phyloP scores from a whole-genome alignment of 225 moss, liverwort and hornwort species.

The Bryoerythrophyllum caledonicum region DNA sequence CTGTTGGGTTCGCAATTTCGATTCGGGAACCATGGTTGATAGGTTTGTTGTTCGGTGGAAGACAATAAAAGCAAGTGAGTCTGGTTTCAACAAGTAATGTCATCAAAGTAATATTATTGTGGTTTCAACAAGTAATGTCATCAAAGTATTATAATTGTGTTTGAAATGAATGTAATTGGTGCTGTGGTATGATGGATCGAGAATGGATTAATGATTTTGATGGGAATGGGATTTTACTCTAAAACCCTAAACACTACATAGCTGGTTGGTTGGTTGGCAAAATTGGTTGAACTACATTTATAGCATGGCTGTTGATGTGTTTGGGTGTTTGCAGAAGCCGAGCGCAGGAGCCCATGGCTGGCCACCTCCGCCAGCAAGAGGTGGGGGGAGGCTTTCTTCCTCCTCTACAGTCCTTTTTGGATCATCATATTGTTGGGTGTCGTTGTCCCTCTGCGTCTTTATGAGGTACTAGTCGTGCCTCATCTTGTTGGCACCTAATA shows the following conservation, averaged over 20 bases:
- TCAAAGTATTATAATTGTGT: no score
- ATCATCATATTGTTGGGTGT: conserved; percentile 72
- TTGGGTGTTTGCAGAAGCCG: conserved; percentile 17
- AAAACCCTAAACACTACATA: background rate
- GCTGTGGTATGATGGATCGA: background rate
- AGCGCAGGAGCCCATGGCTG: conserved; percentile 63
- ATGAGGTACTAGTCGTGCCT: conserved; percentile 60
- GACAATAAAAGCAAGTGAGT: background rate
- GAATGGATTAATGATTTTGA: no score
- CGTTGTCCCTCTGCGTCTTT: conserved; percentile 83
- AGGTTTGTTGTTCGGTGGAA: background rate
- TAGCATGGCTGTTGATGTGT: background rate
- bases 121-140: no score
- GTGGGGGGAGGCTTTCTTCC: conserved; percentile 96
- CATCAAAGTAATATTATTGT: background rate
- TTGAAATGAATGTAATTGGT: background rate
- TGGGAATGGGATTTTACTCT: background rate
- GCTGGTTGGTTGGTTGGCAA: background rate
- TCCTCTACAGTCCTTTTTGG: conserved; percentile 96
- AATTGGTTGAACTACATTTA: background rate
- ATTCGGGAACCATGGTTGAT: background rate
- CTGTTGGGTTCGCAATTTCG: background rate
- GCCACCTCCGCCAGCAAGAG: conserved; percentile 69
- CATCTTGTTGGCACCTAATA: background rate
- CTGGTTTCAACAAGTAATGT: background rate